Base-by-base conservation (phyloP, 2,329 filamentous ascomycete genomes). In the Botrytis byssoidea region DNA sequence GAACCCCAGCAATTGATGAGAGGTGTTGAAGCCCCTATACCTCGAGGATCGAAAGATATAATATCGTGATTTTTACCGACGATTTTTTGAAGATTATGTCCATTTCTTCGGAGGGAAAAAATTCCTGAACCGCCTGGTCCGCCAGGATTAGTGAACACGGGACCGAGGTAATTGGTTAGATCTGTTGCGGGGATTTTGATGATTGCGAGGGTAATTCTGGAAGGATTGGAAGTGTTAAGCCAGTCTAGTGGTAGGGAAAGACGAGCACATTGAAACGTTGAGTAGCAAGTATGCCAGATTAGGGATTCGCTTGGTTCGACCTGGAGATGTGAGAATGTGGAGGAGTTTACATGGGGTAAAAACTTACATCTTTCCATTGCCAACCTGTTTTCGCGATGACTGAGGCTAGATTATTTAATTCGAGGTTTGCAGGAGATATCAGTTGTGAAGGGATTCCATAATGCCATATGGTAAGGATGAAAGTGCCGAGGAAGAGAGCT, bases 21-120 rank as follows among this genome's bases (percentile, higher is more conserved):
- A 0, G 86, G 86, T 0, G 84, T 81, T 1, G 86, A 86, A 5
- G 83, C 83, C 8, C 86, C 73, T 82, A 83, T 80, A 32, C 86
- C 86, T 35, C 86, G 83, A 1, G 86, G 86, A 69, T 88, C 86
- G 70, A 86, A 88, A 60, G 84, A 83, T 73, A 88, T 83, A 2
- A 88, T 82, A 66, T 88, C 86, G 78, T 86, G 82, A 74, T 86
- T 85, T 25, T 25, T 42, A 9, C 69, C 86, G 0, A 86, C 83
- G 37, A 87, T 83, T 5, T 81, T 82, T 75, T 87, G 86, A 5
- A 75, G 72, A 79, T 74, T 25, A 77, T 77, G 4, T 81, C 83
- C 22, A 77, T 78, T 67, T 70, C 51, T 66, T 63, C 74, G 74
- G 14, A 77, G 48, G 40, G 72, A 75, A 61, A 55, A 77, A 8